Conservation (phyloP, 495 filamentous ascomycete species). For the Annulohypoxylon stygium region DNA sequence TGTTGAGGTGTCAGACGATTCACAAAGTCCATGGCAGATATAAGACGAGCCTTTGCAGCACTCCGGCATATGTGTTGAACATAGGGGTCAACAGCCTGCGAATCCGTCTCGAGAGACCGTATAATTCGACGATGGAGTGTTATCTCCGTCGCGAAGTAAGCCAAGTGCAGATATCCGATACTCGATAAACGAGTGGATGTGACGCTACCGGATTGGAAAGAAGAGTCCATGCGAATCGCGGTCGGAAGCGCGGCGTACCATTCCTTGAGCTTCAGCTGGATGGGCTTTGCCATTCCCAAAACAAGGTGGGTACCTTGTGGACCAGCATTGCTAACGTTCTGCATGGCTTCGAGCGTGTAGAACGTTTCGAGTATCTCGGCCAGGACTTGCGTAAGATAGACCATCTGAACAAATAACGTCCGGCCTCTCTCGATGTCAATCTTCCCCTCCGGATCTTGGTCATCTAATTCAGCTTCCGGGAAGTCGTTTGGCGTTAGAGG, state of each 20-base stretch:
- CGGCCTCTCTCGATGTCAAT: conserved; percentile 76
- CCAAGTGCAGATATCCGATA: conserved; percentile 82
- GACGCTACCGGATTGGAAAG: conserved; percentile 51
- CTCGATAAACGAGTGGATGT: conserved; percentile 65
- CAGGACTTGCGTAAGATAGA: conserved; percentile 79
- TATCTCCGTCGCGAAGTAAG: conserved; percentile 87
- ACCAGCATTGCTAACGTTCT: conserved; percentile 62
- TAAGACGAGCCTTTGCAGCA: conserved; percentile 83
- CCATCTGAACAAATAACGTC: conserved; percentile 78
- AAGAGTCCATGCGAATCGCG: conserved; percentile 75
- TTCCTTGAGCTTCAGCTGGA: conserved; percentile 85
- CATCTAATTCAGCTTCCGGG: conserved; percentile 70
- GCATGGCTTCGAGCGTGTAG: conserved; percentile 76
- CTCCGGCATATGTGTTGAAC: conserved; percentile 95
- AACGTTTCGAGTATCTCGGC: conserved; percentile 84
- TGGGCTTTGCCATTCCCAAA: conserved; percentile 80
- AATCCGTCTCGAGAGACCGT: conserved; percentile 70
- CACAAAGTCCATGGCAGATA: conserved; percentile 83
- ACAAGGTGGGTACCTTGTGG: conserved; percentile 72
- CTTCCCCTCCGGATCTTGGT: conserved; percentile 68
- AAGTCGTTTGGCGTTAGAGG: conserved; percentile 77
- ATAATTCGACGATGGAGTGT: conserved; percentile 87
- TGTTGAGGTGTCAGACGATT: conserved; percentile 79
- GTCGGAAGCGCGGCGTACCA: conserved; percentile 79
- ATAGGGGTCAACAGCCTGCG: conserved; percentile 69